These are phyloP conservation scores for Entelexis paramagnoliae DNA, from an alignment of 1,139 yeast species.

Conservation along the genomic window DNA sequence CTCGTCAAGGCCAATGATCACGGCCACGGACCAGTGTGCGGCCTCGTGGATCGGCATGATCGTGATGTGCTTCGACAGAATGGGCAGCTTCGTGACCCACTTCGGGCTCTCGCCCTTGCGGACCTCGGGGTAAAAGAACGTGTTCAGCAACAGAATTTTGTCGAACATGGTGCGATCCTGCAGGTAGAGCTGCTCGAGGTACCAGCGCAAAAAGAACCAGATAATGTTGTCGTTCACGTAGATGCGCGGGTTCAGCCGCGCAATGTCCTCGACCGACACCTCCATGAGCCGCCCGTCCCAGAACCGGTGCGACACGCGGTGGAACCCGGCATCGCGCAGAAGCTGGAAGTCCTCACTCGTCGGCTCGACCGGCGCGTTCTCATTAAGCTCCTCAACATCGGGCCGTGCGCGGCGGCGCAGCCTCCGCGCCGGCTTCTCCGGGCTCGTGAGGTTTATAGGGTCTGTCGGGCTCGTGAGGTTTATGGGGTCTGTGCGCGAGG, in stretches of 20 bases:
- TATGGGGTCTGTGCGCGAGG: no score
- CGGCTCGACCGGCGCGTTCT: conserved; percentile 17
- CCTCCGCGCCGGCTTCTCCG: conserved; percentile 4
- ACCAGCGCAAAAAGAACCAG: conserved; percentile 32
- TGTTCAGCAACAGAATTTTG: conserved; percentile 59
- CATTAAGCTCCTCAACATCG: neutral
- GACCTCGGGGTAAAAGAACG: conserved; percentile 62
- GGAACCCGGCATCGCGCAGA: conserved; percentile 12
- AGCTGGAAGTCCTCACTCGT: conserved; percentile 12
- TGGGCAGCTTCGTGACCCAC: conserved; percentile 68
- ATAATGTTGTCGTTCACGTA: conserved; percentile 38
- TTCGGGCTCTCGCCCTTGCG: conserved; percentile 46
- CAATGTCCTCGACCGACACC: conserved; percentile 20
- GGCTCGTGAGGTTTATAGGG: neutral
- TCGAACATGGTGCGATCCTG: conserved; percentile 22
- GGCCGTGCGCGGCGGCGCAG: neutral
- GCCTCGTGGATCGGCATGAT: conserved; percentile 75
- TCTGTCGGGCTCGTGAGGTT: no score
- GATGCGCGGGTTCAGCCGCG: conserved; percentile 32
- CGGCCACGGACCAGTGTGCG: conserved; percentile 78
- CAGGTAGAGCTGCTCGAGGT: conserved; percentile 17
- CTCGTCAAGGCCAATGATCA: conserved; percentile 41
- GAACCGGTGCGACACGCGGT: conserved; percentile 13
- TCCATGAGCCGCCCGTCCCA: conserved; percentile 14
- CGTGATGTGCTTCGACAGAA: conserved; percentile 51